Conservation (phyloP, 2,329 filamentous ascomycete species). For the Hirsutella minnesotensis region DNA sequence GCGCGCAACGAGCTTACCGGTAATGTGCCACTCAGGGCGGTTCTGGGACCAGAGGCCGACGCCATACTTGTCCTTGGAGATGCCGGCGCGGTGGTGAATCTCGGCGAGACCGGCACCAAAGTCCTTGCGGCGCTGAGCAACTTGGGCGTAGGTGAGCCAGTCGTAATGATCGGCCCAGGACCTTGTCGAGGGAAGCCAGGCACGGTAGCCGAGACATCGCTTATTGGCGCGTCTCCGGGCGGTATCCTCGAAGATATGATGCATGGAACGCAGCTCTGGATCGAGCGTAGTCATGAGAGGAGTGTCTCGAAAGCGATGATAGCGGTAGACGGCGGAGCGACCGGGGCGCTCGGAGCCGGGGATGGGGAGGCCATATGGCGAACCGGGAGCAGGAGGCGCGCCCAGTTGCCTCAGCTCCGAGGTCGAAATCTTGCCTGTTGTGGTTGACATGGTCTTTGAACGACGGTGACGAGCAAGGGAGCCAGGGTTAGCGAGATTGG, state of each 20-base stretch:
- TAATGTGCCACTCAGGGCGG: constrained; percentile 77
- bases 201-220: constrained; percentile 67
- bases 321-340: constrained; percentile 67
- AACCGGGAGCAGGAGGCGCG: constrained; percentile 56
- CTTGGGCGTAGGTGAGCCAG: constrained; percentile 73
- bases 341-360: constrained; percentile 63
- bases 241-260: constrained; percentile 69
- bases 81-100: constrained; percentile 61
- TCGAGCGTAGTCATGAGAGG: constrained; percentile 61
- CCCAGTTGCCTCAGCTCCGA: constrained; percentile 41
- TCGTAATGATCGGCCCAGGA: constrained; percentile 62
- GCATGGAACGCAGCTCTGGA: constrained; percentile 56
- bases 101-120: constrained; percentile 78
- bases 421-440: constrained; percentile 24
- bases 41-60: constrained; percentile 83
- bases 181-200: constrained; percentile 65
- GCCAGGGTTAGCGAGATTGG: too few relatives aligned
- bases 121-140: constrained; percentile 69
- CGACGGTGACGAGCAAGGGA: background rate
- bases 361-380: constrained; percentile 67
- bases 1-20: constrained; percentile 32
- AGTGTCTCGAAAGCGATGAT: constrained; percentile 65
- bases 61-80: constrained; percentile 51
- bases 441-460: constrained; percentile 19
- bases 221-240: constrained; percentile 51